These are phyloP conservation scores for Lasiodiplodia sp. DNA, from an alignment of 2,329 filamentous ascomycete genomes.

Conservation along the genomic window DNA sequence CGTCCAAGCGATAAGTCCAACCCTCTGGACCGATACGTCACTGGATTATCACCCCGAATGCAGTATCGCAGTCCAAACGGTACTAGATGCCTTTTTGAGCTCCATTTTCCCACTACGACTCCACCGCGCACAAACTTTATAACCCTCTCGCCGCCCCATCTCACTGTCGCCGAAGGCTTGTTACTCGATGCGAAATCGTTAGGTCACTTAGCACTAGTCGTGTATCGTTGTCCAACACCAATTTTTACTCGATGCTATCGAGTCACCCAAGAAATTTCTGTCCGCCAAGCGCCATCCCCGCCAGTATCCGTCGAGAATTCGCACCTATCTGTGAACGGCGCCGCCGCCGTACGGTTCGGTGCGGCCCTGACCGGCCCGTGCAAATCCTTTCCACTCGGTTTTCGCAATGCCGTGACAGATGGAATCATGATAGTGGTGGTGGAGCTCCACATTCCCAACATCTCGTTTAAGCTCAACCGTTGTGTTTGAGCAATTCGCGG, in stretches of 20 bases:
- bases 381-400: too few relatives aligned
- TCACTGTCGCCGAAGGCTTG: background rate
- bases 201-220: background rate
- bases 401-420: background rate
- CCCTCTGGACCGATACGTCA: constrained; percentile 21
- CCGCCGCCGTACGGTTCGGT: background rate
- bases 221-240: background rate
- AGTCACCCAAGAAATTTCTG: background rate
- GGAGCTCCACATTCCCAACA: background rate
- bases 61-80: constrained; percentile 22
- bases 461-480: background rate
- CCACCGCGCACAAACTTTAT: background rate
- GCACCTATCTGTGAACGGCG: background rate
- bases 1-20: constrained; percentile 8
- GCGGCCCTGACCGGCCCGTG: background rate
- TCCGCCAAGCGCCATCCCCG: background rate
- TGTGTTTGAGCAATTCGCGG: background rate
- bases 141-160: background rate
- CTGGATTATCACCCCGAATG: constrained; percentile 19
- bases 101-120: background rate
- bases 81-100: constrained; percentile 2
- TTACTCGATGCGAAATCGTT: constrained; percentile 24
- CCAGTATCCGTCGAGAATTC: background rate
- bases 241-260: constrained; percentile 7
- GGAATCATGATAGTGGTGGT: background rate